Evolutionary conservation across 2,329 filamentous ascomycete genomes (phyloP).

Genomic region (Fusarium staphyleae): DNA sequence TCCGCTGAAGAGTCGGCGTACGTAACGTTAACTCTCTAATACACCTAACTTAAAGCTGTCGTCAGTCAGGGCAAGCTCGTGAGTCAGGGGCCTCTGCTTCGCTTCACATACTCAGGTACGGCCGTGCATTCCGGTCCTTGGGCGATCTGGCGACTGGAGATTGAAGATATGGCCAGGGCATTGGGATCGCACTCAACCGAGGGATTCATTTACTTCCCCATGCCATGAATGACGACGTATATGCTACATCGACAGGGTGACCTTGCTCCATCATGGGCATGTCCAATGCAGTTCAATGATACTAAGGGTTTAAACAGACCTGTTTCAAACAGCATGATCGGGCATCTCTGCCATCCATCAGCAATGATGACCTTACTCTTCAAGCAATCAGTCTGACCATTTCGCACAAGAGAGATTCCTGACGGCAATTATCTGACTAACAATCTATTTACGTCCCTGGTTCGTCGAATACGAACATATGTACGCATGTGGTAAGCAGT

Average conservation of each 20-base stretch:
- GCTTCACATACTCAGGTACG: background rate
- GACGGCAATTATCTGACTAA: background rate
- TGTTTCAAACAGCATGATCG: too few relatives aligned
- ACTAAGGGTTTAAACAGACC: background rate
- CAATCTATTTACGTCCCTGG: background rate
- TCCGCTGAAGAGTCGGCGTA: background rate
- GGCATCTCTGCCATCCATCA: too few relatives aligned
- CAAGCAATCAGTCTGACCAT: background rate
- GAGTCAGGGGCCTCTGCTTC: background rate
- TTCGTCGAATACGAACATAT: too few relatives aligned
- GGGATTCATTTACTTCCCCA: slow-evolving; percentile 3
- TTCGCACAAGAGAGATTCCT: background rate
- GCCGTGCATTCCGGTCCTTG: slow-evolving; percentile 4
- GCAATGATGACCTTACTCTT: too few relatives aligned
- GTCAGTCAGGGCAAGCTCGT: background rate
- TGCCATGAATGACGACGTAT: background rate
- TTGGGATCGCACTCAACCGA: background rate
- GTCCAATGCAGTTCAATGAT: background rate
- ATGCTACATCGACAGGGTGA: background rate
- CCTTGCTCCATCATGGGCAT: background rate
- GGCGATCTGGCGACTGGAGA: background rate
- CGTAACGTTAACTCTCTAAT: background rate
- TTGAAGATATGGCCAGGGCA: background rate
- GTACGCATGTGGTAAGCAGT: slow-evolving; percentile 1
- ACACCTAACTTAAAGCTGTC: background rate